Percentiles rank a stretch among this genome's conserved stretches.
Evolutionary conservation across 1,284 basidiomycete species (phyloP).

Genomic region (Hymenochaete sp.): DNA sequence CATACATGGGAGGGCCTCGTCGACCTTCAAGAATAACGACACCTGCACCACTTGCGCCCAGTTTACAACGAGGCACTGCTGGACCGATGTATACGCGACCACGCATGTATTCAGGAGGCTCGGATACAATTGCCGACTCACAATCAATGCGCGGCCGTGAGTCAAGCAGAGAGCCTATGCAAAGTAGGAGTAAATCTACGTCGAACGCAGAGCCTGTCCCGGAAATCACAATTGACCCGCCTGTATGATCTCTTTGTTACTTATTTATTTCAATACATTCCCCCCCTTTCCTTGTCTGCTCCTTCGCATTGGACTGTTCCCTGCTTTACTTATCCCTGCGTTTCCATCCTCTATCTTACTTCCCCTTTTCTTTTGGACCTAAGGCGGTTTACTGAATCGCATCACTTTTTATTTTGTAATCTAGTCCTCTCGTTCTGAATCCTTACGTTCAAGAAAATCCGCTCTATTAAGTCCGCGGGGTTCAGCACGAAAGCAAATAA

Average conservation of each 20-base stretch:
- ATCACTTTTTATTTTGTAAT: conserved; percentile 14
- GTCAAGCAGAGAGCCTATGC: too few species aligned
- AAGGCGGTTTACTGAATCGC: conserved; percentile 12
- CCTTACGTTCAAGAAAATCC: conserved; percentile 11
- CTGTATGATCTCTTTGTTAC: conserved; percentile 17
- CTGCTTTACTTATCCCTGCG: conserved; percentile 2
- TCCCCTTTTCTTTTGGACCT: conserved; percentile 4
- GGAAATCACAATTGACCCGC: conserved; percentile 16
- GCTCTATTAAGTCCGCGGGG: conserved; percentile 5
- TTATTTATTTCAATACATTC: background rate
- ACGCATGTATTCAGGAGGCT: conserved; percentile 12
- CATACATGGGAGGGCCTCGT: too few species aligned
- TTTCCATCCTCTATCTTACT: background rate
- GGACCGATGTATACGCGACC: conserved; percentile 13
- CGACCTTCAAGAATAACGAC: conserved; percentile 10
- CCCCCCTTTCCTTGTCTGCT: background rate
- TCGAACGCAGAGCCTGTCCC: background rate
- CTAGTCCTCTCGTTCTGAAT: conserved; percentile 16
- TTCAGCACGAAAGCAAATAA: background rate
- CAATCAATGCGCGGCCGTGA: too few species aligned
- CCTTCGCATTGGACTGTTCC: background rate
- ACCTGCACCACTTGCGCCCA: conserved; percentile 11
- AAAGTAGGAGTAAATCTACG: too few species aligned
- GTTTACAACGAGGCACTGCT: background rate
- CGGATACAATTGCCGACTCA: conserved; percentile 7